phyloP scores from a whole-genome alignment of 1,284 basidiomycete species.

The Sutorius eximius region DNA sequence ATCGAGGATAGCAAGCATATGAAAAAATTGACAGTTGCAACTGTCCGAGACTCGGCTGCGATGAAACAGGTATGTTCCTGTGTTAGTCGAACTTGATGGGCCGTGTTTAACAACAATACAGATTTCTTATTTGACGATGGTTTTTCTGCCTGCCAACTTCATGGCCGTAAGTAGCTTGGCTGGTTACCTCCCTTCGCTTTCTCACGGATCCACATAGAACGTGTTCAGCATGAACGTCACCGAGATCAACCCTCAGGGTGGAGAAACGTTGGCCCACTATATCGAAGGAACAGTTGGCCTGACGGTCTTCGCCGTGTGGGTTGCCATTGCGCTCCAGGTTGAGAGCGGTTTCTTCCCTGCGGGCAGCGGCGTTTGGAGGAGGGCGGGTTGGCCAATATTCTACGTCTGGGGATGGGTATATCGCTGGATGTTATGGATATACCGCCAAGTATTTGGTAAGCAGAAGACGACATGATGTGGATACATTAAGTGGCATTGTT shows the following conservation, averaged over 20 bases:
- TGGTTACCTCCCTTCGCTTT: neutral
- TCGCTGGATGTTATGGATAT: neutral
- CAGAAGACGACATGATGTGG: conserved; percentile 12
- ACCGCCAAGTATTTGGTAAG: neutral
- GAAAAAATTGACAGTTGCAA: conserved; percentile 47
- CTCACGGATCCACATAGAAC: conserved; percentile 24
- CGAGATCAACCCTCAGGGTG: conserved; percentile 34
- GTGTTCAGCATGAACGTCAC: conserved; percentile 51
- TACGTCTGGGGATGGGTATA: conserved; percentile 1
- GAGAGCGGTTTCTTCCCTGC: conserved; percentile 25
- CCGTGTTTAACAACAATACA: conserved; percentile 2
- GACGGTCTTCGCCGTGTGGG: conserved; percentile 49
- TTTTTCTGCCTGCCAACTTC: conserved; percentile 56
- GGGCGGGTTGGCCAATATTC: conserved; percentile 23
- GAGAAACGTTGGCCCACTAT: conserved; percentile 42
- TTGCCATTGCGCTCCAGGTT: conserved; percentile 31
- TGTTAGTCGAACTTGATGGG: neutral
- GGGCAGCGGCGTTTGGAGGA: conserved; percentile 21
- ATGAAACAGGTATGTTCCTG: conserved; percentile 49
- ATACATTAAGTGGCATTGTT: neutral
- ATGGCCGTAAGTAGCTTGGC: conserved; percentile 42
- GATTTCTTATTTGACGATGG: conserved; percentile 55
- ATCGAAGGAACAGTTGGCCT: conserved; percentile 42
- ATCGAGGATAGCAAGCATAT: conserved; percentile 51
- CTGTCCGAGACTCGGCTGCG: conserved; percentile 47